Evolutionary conservation across 805 yeast genomes (phyloP), one percentile per base, ranked within the genome.

Genomic region (Kodamaea kakaduensis): DNA sequence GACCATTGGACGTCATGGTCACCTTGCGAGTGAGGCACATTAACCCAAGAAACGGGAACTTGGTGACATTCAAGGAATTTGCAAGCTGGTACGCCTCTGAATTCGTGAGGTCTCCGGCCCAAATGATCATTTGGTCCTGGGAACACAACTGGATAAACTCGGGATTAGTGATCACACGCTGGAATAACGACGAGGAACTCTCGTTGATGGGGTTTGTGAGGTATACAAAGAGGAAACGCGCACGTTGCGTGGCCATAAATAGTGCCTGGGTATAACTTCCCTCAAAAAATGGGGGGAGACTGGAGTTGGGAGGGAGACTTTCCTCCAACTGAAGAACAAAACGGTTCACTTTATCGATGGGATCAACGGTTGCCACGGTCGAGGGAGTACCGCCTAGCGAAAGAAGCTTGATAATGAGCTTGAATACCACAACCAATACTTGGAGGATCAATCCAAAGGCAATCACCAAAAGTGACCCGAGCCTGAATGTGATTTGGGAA

Each of bases 81-180:
- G 95, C 83, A 10, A 87, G 79, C 48, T 86, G 95, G 51, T 76
- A 79, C 1, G 90, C 85, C 56, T 90, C 97, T 14, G 88, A 77
- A 38, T 78, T 78, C n/a, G 74, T 71, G 16, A 83, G 75, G 51
- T 85, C 81, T 6, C 96, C 96, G 26, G 89, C 95, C 97, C 97
- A 90, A 2, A 85, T 59, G 3, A 85, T 45, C 2, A 81, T 54
- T 29, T 84, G 71, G 69, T 64, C 23, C n/a, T 43, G 39, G 12
- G 51, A 37, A 31, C 63, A 64, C 2, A 62, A 35, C 4, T 64
- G 56, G 9, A 74, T 59, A 36, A 84, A 76, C 17, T 54, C 57
- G 2, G 67, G 70, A 40, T 74, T 66, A 27, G 78, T 60, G 31
- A 87, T 54, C 3, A 86, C 70, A 8, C 69, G 69, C 9, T 68